Conservation (phyloP, 2,329 filamentous ascomycete species). For the Colletotrichum tofieldiae region DNA sequence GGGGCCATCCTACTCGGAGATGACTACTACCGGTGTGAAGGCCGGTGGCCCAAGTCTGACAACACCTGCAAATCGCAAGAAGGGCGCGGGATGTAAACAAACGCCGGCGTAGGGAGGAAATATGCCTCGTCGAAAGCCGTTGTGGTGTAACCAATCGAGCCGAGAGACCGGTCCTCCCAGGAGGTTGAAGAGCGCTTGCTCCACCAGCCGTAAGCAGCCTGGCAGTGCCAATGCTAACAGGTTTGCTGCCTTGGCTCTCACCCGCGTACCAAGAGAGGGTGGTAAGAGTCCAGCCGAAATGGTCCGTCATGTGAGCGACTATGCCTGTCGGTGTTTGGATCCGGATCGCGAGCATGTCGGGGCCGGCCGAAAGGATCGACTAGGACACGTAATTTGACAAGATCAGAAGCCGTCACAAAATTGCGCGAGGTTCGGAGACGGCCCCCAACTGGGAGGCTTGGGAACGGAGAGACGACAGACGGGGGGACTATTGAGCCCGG, state of each 20-base stretch:
- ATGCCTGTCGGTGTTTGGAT: constrained; percentile 17
- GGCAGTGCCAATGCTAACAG: not conserved
- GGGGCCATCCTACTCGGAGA: not conserved
- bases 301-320: constrained; percentile 34
- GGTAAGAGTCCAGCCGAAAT: constrained; percentile 31
- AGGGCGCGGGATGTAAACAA: constrained; percentile 13
- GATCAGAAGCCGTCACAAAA: not conserved
- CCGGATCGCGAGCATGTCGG: constrained; percentile 22
- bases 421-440: constrained; percentile 2
- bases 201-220: constrained; percentile 6
- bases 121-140: constrained; percentile 23
- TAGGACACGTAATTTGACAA: constrained; percentile 13
- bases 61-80: not conserved
- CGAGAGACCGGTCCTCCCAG: constrained; percentile 1
- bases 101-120: not conserved
- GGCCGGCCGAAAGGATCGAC: constrained; percentile 27
- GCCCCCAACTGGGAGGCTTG: constrained; percentile 12
- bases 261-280: constrained; percentile 3
- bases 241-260: constrained; percentile 19
- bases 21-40: not conserved
- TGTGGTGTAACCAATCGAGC: constrained; percentile 12
- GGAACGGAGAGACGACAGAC: not conserved
- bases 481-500: not conserved
- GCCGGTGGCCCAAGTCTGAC: not conserved
- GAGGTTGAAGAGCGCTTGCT: constrained; percentile 11